phyloP scores from a whole-genome alignment of 352 stramenopile species.

The Pelagophyceae sp. region DNA sequence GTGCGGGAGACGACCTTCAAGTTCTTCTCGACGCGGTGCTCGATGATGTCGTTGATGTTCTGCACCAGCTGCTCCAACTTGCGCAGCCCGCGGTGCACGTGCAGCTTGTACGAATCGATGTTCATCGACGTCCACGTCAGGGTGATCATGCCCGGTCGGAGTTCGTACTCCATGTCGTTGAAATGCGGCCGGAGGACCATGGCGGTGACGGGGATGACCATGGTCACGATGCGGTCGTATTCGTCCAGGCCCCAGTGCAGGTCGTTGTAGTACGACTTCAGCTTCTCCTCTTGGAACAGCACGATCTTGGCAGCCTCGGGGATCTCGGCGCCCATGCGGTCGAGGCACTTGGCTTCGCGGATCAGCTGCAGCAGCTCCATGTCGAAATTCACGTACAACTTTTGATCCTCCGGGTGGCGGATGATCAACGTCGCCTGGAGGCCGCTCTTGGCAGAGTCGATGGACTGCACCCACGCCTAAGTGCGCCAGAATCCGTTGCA shows the following conservation, averaged over 20 bases:
- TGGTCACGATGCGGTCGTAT: constrained; percentile 91
- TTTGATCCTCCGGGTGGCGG: constrained; percentile 92
- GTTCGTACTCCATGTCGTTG: constrained; percentile 97
- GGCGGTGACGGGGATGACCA: constrained; percentile 93
- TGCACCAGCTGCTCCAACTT: constrained; percentile 92
- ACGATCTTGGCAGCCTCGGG: constrained; percentile 94
- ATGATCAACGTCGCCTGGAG: constrained; percentile 96
- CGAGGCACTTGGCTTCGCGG: constrained; percentile 90
- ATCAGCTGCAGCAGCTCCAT: constrained; percentile 94
- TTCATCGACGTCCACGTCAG: constrained; percentile 99
- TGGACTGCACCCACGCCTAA: constrained; percentile 95
- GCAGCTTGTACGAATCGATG: constrained; percentile 92
- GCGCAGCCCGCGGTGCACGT: constrained; percentile 75
- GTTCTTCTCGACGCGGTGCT: constrained; percentile 98
- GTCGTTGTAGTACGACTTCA: constrained; percentile 97
- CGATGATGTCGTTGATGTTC: constrained; percentile 98
- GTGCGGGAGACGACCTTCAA: constrained; percentile 95
- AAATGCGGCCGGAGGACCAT: constrained; percentile 85
- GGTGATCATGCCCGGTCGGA: constrained; percentile 96
- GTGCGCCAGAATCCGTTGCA: too few species aligned
- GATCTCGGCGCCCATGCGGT: constrained; percentile 96
- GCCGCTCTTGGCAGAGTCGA: constrained; percentile 91
- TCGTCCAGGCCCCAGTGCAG: constrained; percentile 90
- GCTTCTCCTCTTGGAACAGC: constrained; percentile 91
- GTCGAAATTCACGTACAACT: constrained; percentile 98